A percentile compares a stretch with the other conserved stretches of the same genome.
Conservation (phyloP, 192 early-diverging fungal species). For the Diversispora eburnea region DNA sequence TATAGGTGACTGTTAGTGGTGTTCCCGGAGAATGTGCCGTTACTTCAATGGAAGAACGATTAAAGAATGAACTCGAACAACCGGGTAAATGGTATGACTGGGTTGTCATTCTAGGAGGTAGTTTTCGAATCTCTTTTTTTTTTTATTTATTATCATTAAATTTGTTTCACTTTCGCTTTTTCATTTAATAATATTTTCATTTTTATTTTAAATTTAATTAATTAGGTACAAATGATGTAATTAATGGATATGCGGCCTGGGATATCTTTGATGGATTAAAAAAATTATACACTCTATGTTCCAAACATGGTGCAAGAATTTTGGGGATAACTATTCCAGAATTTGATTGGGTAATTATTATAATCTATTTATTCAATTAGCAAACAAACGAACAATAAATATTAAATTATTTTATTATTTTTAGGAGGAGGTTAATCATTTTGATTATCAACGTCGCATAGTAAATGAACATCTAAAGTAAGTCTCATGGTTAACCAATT, state of each 20-base stretch:
- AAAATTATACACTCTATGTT: slow-evolving; percentile 22
- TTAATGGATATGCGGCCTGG: slow-evolving; percentile 26
- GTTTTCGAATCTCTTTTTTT: neutral
- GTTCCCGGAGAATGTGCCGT: slow-evolving; percentile 24
- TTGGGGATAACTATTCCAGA: slow-evolving; percentile 25
- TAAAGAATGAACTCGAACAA: slow-evolving; percentile 28
- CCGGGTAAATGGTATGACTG: slow-evolving; percentile 30
- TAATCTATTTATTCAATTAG: neutral
- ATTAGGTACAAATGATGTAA: slow-evolving; percentile 25
- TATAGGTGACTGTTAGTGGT: slow-evolving; percentile 27
- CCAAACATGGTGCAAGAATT: slow-evolving; percentile 23
- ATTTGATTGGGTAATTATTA: slow-evolving; percentile 24
- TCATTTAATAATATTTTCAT: neutral
- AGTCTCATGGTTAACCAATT: neutral
- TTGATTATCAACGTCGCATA: slow-evolving; percentile 26
- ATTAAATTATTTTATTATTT: neutral
- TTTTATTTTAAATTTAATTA: neutral
- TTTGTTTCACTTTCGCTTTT: neutral
- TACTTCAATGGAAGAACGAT: slow-evolving; percentile 26
- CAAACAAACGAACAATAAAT: neutral
- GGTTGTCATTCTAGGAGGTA: slow-evolving; percentile 28
- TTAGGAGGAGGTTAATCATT: slow-evolving; percentile 14
- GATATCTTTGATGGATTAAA: slow-evolving; percentile 26
- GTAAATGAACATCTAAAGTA: slow-evolving; percentile 28
- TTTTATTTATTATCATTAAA: neutral